A percentile compares a stretch with the other conserved stretches of the same genome.
phyloP scores from a whole-genome alignment of 2,329 filamentous ascomycete genomes.

The Aspergillus chevalieri region DNA sequence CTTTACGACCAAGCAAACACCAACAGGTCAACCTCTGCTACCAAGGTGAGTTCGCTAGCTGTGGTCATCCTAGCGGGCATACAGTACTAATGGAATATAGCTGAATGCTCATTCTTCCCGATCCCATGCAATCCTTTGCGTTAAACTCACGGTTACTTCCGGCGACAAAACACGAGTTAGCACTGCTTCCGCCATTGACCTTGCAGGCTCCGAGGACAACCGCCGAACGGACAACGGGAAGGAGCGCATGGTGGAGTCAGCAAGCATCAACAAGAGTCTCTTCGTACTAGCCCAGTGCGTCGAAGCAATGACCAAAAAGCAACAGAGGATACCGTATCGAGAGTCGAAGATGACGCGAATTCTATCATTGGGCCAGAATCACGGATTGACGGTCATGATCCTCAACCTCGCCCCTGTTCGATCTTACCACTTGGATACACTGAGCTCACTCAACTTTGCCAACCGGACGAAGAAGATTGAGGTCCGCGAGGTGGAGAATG shows the following conservation, averaged over 20 bases:
- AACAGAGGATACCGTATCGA: conserved; percentile 75
- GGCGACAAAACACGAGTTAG: conserved; percentile 65
- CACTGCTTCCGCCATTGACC: conserved; percentile 86
- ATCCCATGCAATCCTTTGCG: conserved; percentile 83
- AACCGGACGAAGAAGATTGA: conserved; percentile 95
- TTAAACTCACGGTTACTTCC: conserved; percentile 75
- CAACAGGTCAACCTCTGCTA: conserved; percentile 82
- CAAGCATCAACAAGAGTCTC: conserved; percentile 94
- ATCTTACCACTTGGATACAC: conserved; percentile 86
- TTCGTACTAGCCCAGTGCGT: conserved; percentile 94
- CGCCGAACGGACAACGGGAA: conserved; percentile 88
- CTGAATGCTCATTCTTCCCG: conserved; percentile 86
- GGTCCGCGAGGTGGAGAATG: conserved; percentile 90
- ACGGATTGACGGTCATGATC: conserved; percentile 94
- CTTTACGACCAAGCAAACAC: conserved; percentile 88
- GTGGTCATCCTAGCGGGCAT: not conserved
- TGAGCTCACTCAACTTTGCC: conserved; percentile 90
- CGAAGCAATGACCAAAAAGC: conserved; percentile 78
- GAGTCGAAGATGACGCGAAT: conserved; percentile 98
- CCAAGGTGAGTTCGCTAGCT: conserved; percentile 51
- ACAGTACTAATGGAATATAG: conserved; percentile 26
- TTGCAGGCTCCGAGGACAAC: conserved; percentile 94
- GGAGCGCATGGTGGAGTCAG: conserved; percentile 87
- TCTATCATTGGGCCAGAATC: conserved; percentile 84
- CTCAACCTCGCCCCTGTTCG: conserved; percentile 86